Conservation (phyloP, 768 basidiomycete genomes). For the Tephrocybe sp. region DNA sequence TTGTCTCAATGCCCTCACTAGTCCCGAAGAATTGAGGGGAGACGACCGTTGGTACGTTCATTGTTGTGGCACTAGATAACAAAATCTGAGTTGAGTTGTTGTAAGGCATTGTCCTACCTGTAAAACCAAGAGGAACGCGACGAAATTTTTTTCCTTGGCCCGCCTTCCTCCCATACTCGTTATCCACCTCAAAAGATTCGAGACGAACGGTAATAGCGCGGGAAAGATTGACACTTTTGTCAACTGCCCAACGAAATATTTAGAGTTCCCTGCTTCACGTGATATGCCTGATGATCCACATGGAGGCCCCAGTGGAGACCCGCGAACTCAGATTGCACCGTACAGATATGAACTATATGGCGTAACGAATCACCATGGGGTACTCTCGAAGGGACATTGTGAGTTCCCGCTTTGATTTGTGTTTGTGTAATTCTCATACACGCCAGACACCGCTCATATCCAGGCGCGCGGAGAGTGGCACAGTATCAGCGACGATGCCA, state of each 20-base stretch:
- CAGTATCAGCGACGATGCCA: conserved; percentile 3
- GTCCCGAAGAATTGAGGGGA: conserved; percentile 86
- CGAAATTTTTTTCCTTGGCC: conserved; percentile 86
- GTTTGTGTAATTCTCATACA: conserved; percentile 4
- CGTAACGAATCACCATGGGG: conserved; percentile 96
- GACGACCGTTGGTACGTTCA: conserved; percentile 85
- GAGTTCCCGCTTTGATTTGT: conserved; percentile 30
- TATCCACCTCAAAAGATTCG: conserved; percentile 92
- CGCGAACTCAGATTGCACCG: conserved; percentile 80
- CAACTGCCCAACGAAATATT: conserved; percentile 73
- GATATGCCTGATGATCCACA: conserved; percentile 68
- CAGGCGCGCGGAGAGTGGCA: conserved; percentile 84
- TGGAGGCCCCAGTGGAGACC: conserved; percentile 56
- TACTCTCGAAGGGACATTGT: conserved; percentile 95
- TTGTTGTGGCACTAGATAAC: neutral
- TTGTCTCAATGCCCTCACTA: conserved; percentile 90
- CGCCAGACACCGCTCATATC: conserved; percentile 88
- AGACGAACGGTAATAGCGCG: conserved; percentile 86
- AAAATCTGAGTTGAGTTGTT: neutral
- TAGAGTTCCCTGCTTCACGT: conserved; percentile 53
- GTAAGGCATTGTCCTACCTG: conserved; percentile 89
- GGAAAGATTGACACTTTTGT: conserved; percentile 97
- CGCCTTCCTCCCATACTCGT: conserved; percentile 91
- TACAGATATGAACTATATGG: conserved; percentile 94
- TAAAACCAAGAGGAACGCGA: conserved; percentile 83